Conservation (phyloP, 441 rosid genomes). For the Jatropha multifida region DNA sequence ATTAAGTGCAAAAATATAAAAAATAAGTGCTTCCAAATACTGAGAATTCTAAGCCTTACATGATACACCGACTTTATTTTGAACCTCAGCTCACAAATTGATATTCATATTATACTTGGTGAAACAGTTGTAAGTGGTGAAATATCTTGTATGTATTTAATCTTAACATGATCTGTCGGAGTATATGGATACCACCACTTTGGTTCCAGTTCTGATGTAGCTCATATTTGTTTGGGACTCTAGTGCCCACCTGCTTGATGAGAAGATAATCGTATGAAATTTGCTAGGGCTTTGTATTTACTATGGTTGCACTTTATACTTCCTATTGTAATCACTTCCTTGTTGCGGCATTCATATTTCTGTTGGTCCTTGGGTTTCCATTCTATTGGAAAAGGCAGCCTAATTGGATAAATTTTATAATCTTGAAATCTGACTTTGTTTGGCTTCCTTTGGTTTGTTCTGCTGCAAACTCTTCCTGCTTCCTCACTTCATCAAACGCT, state of each 20-base stretch:
- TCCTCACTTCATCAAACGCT: background rate
- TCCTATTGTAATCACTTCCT: too few relatives aligned
- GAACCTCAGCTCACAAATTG: background rate
- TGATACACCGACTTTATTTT: background rate
- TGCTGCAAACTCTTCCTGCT: background rate
- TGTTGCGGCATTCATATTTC: background rate
- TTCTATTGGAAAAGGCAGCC: background rate
- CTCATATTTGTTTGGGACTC: background rate
- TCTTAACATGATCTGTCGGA: background rate
- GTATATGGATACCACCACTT: background rate
- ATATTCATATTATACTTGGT: background rate
- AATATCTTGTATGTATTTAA: background rate
- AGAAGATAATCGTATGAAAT: background rate
- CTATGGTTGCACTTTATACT: background rate
- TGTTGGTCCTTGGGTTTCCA: background rate
- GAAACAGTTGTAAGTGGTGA: background rate
- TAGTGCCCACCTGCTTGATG: background rate
- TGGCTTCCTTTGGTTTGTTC: background rate
- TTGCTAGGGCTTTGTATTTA: background rate
- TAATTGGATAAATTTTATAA: background rate
- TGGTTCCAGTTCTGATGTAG: background rate
- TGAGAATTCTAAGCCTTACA: background rate
- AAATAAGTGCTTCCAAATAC: too few relatives aligned
- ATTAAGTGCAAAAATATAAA: too few relatives aligned
- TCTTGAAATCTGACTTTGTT: background rate